Percentiles rank a stretch among this genome's conserved stretches.
These are phyloP conservation scores for Fusarium sp. DNA, from an alignment of 2,329 filamentous ascomycete genomes.

Conservation along the genomic window DNA sequence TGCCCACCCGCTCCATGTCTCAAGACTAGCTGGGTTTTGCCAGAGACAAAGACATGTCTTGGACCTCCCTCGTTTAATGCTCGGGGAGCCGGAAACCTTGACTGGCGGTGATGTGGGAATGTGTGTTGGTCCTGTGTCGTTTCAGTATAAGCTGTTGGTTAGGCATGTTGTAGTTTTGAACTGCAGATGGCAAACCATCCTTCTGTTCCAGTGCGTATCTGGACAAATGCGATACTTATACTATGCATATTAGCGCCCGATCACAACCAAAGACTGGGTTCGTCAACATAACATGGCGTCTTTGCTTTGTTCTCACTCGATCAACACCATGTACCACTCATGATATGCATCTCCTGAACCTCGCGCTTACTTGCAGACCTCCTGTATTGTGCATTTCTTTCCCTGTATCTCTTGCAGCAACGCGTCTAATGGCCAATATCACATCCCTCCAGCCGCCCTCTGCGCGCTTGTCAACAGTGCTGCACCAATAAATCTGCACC, in stretches of 20 bases:
- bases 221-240: neutral
- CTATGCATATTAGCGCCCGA: slow-evolving; percentile 21
- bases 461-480: slow-evolving; percentile 35
- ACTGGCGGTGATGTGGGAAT: slow-evolving; percentile 7
- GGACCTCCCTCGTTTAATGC: slow-evolving; percentile 25
- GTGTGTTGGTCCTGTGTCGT: slow-evolving; percentile 18
- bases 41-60: slow-evolving; percentile 25
- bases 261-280: neutral
- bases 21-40: slow-evolving; percentile 9
- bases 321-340: slow-evolving; percentile 13
- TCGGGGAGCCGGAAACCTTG: slow-evolving; percentile 3
- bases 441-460: slow-evolving; percentile 32
- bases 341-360: slow-evolving; percentile 28
- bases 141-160: slow-evolving; percentile 8
- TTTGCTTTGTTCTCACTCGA: neutral
- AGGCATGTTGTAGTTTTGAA: slow-evolving; percentile 1
- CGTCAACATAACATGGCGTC: neutral
- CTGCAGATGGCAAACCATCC: neutral
- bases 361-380: slow-evolving; percentile 20
- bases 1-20: slow-evolving; percentile 36
- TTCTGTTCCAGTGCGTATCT: slow-evolving; percentile 3
- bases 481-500: slow-evolving; percentile 23
- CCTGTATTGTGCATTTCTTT: neutral
- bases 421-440: slow-evolving; percentile 40
- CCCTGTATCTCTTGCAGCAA: slow-evolving; percentile 12